Evolutionary conservation across 768 basidiomycete genomes (phyloP).

Genomic region (Exidia glandulosa): DNA sequence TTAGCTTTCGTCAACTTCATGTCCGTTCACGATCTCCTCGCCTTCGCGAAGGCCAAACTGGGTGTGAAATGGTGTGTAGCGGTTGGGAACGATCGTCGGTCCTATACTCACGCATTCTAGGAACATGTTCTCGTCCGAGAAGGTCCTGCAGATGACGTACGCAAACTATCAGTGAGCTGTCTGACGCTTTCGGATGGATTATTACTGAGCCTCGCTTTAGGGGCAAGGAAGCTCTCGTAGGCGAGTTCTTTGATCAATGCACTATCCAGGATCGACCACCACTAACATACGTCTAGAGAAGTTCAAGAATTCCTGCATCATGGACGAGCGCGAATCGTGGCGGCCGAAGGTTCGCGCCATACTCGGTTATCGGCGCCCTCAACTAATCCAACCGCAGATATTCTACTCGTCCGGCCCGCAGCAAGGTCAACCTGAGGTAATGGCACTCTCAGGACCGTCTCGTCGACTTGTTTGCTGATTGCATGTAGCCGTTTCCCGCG

Average conservation of each 20-base stretch:
- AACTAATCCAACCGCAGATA: constrained; percentile 1
- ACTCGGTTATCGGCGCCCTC: not conserved
- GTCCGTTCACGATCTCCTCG: constrained; percentile 59
- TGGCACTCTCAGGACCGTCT: too few species aligned
- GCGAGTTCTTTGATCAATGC: not conserved
- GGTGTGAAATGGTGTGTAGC: constrained; percentile 69
- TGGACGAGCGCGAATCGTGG: constrained; percentile 79
- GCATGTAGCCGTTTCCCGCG: constrained; percentile 50
- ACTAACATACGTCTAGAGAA: constrained; percentile 31
- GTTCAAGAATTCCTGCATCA: constrained; percentile 84
- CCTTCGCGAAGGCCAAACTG: constrained; percentile 60
- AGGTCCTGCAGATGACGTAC: constrained; percentile 83
- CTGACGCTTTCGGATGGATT: not conserved
- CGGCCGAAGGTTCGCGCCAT: constrained; percentile 57
- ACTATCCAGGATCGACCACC: not conserved
- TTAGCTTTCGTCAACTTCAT: constrained; percentile 88
- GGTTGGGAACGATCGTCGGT: not conserved
- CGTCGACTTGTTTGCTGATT: too few species aligned
- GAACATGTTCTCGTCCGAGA: constrained; percentile 90
- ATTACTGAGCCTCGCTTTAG: constrained; percentile 28
- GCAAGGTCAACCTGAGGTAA: constrained; percentile 56
- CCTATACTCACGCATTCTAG: constrained; percentile 24
- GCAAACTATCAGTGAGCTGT: constrained; percentile 83
- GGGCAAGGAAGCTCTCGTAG: constrained; percentile 82
- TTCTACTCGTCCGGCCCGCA: constrained; percentile 56